Conservation (phyloP, 257 asterid genomes). For the Solanum arcanum region DNA sequence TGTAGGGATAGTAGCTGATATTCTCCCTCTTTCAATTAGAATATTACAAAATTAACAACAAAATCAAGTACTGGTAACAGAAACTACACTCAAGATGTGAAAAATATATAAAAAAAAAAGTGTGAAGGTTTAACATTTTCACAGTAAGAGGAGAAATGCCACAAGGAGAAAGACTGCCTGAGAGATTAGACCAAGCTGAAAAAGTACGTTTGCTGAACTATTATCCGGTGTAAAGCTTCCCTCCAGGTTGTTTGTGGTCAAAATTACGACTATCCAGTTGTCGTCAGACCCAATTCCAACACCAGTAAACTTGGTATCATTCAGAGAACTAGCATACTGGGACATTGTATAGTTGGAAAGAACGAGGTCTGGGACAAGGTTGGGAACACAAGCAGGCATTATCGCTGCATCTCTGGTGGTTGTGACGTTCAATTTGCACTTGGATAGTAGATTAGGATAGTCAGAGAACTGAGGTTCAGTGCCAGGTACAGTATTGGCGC, state of each 20-base stretch:
- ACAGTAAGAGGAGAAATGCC: conserved; percentile 22
- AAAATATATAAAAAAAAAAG: not conserved
- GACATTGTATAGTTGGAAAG: conserved; percentile 61
- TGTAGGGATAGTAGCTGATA: not conserved
- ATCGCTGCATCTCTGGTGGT: conserved; percentile 76
- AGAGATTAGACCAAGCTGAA: conserved; percentile 8
- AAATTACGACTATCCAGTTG: conserved; percentile 64
- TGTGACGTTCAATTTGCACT: conserved; percentile 64
- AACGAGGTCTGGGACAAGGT: conserved; percentile 41
- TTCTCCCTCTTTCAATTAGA: not conserved
- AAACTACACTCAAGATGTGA: not conserved
- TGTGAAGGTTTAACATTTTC: not conserved
- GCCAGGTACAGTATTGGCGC: conserved; percentile 78
- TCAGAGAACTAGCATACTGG: conserved; percentile 44
- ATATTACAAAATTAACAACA: not conserved
- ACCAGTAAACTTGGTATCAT: conserved; percentile 55
- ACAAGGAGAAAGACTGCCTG: conserved; percentile 8
- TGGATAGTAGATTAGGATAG: conserved; percentile 48
- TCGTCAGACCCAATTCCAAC: conserved; percentile 59
- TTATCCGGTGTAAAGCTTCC: conserved; percentile 42
- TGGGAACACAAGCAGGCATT: conserved; percentile 80
- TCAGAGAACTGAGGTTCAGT: conserved; percentile 47
- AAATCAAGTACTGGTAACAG: not conserved
- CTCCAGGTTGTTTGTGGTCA: conserved; percentile 62
- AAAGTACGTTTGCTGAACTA: conserved; percentile 21